phyloP scores from a whole-genome alignment of 2,329 filamentous ascomycete species.

The Penicillium italicum region DNA sequence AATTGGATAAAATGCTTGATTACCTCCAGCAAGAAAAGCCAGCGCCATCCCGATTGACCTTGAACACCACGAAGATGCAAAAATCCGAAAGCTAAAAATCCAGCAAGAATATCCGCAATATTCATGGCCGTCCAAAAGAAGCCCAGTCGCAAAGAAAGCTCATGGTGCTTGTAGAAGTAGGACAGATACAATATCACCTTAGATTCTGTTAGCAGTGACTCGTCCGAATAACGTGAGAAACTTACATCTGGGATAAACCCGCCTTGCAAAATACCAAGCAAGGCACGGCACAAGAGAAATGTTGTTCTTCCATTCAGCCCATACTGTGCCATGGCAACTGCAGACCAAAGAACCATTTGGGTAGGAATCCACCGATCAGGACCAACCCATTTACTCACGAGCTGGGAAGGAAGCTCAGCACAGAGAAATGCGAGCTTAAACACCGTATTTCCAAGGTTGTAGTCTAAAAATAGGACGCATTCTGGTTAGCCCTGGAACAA shows the following conservation, averaged over 20 bases:
- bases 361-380: constrained; percentile 55
- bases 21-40: constrained; percentile 36
- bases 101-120: constrained; percentile 45
- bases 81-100: constrained; percentile 44
- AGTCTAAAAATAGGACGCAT: constrained; percentile 51
- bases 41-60: constrained; percentile 34
- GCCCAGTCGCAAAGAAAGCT: constrained; percentile 52
- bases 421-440: constrained; percentile 53
- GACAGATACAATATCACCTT: constrained; percentile 53
- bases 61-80: constrained; percentile 34
- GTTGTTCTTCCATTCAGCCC: constrained; percentile 42
- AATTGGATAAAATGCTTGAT: constrained; percentile 11
- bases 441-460: constrained; percentile 52
- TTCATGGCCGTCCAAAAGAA: constrained; percentile 26
- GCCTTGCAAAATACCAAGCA: constrained; percentile 45
- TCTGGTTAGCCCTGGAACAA: constrained; percentile 34
- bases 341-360: constrained; percentile 51
- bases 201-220: neutral
- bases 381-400: constrained; percentile 54
- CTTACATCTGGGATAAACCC: constrained; percentile 59
- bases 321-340: constrained; percentile 47
- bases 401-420: constrained; percentile 56
- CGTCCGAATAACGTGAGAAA: neutral
- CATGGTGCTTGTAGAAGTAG: constrained; percentile 67
- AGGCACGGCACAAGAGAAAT: constrained; percentile 39